These are phyloP conservation scores for Calonectria pseudoreteaudii DNA, from an alignment of 2,329 filamentous ascomycete genomes.

Conservation along the genomic window DNA sequence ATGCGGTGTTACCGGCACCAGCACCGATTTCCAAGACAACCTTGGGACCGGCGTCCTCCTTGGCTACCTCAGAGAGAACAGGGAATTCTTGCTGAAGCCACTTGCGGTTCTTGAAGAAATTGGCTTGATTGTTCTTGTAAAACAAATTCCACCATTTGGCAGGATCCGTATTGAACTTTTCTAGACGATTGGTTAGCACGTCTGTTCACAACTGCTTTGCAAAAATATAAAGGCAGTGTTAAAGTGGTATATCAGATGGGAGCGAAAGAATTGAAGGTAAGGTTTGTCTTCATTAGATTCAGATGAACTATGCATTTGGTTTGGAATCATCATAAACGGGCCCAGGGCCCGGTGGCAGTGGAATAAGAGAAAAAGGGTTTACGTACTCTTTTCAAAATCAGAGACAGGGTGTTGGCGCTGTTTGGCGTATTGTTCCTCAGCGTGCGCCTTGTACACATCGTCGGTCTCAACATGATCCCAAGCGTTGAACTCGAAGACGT, in stretches of 20 bases:
- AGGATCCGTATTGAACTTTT: constrained; percentile 88
- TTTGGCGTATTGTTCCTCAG: constrained; percentile 84
- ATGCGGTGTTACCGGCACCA: constrained; percentile 95
- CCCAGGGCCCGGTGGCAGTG: background rate
- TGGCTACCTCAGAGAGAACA: constrained; percentile 80
- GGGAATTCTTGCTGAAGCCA: constrained; percentile 98
- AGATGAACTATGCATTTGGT: constrained; percentile 78
- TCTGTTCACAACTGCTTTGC: constrained; percentile 21
- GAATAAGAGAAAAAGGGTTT: background rate
- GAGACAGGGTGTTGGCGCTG: constrained; percentile 90
- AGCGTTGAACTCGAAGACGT: constrained; percentile 97
- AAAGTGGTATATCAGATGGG: constrained; percentile 69
- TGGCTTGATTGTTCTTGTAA: constrained; percentile 96
- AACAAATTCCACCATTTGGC: constrained; percentile 99
- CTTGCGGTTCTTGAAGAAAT: constrained; percentile 99
- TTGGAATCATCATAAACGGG: constrained; percentile 66
- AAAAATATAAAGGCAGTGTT: constrained; percentile 22
- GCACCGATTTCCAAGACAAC: constrained; percentile 91
- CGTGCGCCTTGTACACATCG: constrained; percentile 86
- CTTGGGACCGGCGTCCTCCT: constrained; percentile 74
- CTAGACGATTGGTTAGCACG: constrained; percentile 61
- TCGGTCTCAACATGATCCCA: constrained; percentile 99
- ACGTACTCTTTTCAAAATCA: constrained; percentile 88
- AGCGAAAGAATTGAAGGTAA: constrained; percentile 75
- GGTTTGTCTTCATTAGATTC: constrained; percentile 73